A percentile compares a stretch with the other conserved stretches of the same genome.
These are phyloP conservation scores for Vigna mungo DNA, from an alignment of 306 rosid genomes.

Conservation along the genomic window DNA sequence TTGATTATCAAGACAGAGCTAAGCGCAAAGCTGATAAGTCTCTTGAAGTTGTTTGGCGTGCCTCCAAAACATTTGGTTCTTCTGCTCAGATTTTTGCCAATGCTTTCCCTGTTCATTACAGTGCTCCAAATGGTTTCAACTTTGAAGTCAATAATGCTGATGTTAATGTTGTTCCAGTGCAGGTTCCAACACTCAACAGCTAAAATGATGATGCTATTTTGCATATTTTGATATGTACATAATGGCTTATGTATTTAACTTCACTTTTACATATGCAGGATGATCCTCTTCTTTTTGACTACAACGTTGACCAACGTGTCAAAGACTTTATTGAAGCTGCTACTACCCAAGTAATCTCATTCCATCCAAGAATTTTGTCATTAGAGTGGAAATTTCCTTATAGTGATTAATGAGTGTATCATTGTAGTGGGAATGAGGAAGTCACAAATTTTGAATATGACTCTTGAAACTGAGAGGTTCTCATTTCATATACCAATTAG, in stretches of 20 bases:
- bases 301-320: conserved; percentile 72
- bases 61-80: conserved; percentile 81
- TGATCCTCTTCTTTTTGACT: conserved; percentile 69
- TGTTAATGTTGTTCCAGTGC: conserved; percentile 53
- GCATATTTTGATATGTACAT: conserved; percentile 15
- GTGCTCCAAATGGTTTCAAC: conserved; percentile 72
- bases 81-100: conserved; percentile 90
- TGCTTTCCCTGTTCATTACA: conserved; percentile 77
- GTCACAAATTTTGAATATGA: neutral
- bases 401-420: conserved; percentile 8
- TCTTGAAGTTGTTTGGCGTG: conserved; percentile 96
- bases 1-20: conserved; percentile 89
- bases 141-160: conserved; percentile 61
- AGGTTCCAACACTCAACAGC: conserved; percentile 55
- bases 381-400: neutral
- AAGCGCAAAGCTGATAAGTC: conserved; percentile 72
- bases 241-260: conserved; percentile 16
- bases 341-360: conserved; percentile 60
- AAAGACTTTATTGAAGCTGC: conserved; percentile 66
- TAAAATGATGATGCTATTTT: conserved; percentile 21
- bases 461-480: neutral
- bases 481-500: too few species aligned
- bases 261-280: conserved; percentile 65
- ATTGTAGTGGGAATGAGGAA: neutral
- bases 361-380: conserved; percentile 21